Percentiles rank a stretch among this genome's conserved stretches.
Evolutionary conservation across 1,284 basidiomycete species (phyloP).

Genomic region (Cryptococcus wingfieldii): DNA sequence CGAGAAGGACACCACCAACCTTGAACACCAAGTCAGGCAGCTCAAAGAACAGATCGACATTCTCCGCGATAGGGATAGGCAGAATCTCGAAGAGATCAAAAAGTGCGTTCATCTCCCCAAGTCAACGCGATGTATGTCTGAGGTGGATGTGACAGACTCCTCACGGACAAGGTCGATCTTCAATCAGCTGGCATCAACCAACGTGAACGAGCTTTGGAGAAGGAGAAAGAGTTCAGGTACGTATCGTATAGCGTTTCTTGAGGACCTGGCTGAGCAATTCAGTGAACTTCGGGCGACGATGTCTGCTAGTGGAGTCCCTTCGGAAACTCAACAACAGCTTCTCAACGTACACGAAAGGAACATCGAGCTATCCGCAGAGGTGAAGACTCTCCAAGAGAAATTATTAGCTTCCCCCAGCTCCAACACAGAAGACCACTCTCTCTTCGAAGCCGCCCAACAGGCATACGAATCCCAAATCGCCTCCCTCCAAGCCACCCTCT

Average conservation of each 20-base stretch:
- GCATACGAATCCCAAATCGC: slow-evolving; percentile 66
- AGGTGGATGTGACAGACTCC: slow-evolving; percentile 48
- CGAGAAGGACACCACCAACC: slow-evolving; percentile 73
- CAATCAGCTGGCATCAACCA: slow-evolving; percentile 82
- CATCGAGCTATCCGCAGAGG: slow-evolving; percentile 63
- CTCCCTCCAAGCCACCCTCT: slow-evolving; percentile 65
- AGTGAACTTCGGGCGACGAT: slow-evolving; percentile 71
- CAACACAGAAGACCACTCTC: slow-evolving; percentile 47
- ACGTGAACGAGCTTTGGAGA: slow-evolving; percentile 73
- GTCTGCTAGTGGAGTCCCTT: slow-evolving; percentile 68
- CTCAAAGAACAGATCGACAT: slow-evolving; percentile 67
- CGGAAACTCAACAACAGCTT: slow-evolving; percentile 73
- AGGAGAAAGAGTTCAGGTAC: slow-evolving; percentile 48
- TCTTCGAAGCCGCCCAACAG: slow-evolving; percentile 67
- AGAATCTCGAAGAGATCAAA: slow-evolving; percentile 89
- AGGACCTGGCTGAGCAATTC: not conserved
- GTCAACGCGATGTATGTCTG: not conserved
- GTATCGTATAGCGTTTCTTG: slow-evolving; percentile 5
- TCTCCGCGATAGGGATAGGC: slow-evolving; percentile 74
- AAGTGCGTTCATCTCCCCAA: slow-evolving; percentile 25
- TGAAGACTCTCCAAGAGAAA: slow-evolving; percentile 70
- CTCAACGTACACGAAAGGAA: slow-evolving; percentile 73
- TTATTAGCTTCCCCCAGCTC: slow-evolving; percentile 39
- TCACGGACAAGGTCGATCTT: slow-evolving; percentile 85
- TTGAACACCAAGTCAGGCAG: slow-evolving; percentile 64